Evolutionary conservation across 2,329 filamentous ascomycete species (phyloP).

Genomic region (Sclerotinia glacialis): DNA sequence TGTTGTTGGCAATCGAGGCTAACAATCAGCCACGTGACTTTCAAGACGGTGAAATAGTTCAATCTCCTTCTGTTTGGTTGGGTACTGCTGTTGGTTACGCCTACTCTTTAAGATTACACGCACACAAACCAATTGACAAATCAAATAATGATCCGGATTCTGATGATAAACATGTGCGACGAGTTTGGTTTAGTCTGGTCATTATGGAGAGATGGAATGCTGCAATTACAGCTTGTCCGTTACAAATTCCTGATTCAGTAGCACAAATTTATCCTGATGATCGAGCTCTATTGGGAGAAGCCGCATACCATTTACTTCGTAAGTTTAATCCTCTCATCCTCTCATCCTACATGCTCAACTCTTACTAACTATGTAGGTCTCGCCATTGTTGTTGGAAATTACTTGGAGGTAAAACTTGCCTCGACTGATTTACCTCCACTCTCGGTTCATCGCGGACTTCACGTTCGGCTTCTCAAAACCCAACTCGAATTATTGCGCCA

Average conservation of each 20-base stretch:
- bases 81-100: constrained; percentile 64
- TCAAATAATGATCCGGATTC: constrained; percentile 54
- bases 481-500: constrained; percentile 65
- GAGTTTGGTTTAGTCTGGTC: constrained; percentile 70
- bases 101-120: constrained; percentile 61
- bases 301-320: constrained; percentile 63
- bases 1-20: constrained; percentile 64
- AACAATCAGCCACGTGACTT: constrained; percentile 48
- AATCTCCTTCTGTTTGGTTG: constrained; percentile 53
- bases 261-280: constrained; percentile 60
- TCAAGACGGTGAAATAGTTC: constrained; percentile 44
- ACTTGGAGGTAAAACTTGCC: constrained; percentile 48
- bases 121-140: constrained; percentile 44
- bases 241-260: constrained; percentile 61
- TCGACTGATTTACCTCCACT: constrained; percentile 46
- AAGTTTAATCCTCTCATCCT: constrained; percentile 43
- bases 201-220: constrained; percentile 73
- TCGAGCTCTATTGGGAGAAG: constrained; percentile 58
- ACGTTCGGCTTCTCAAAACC: constrained; percentile 52
- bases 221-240: constrained; percentile 60
- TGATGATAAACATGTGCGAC: constrained; percentile 59
- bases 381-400: constrained; percentile 57
- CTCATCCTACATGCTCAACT: not conserved
- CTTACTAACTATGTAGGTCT: constrained; percentile 44
- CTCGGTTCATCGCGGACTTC: constrained; percentile 43